A percentile compares a stretch with the other conserved stretches of the same genome.
Conservation (phyloP, 139 green algal genomes). For the Monoraphidium neglectum region DNA sequence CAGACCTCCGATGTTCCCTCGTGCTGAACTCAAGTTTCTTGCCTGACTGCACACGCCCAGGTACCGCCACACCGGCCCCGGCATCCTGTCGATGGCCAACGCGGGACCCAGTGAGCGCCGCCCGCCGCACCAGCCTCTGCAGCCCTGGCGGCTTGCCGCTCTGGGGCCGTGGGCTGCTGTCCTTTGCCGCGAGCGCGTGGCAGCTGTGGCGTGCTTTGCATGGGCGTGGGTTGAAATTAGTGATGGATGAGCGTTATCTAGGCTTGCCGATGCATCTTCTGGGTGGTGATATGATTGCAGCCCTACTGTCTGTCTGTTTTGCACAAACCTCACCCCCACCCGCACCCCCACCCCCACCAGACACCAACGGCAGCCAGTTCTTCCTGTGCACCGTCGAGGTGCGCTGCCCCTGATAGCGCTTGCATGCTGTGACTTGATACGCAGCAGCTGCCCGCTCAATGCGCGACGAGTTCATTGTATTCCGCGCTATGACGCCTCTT, state of each 20-base stretch:
- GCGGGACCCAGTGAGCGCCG: constrained; percentile 54
- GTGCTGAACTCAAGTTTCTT: background rate
- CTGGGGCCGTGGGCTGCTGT: no score
- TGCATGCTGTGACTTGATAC: no score
- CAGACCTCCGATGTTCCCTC: background rate
- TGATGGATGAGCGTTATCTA: no score
- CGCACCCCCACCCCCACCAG: constrained; percentile 16
- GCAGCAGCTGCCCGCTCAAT: no score
- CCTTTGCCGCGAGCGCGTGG: no score
- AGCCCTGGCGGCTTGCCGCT: no score
- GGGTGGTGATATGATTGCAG: background rate
- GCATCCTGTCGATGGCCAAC: constrained; percentile 63
- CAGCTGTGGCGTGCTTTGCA: no score
- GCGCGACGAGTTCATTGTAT: background rate
- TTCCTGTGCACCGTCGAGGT: constrained; percentile 3
- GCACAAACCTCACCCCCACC: background rate
- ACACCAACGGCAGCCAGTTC: constrained; percentile 51
- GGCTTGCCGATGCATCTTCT: background rate
- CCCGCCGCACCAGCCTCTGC: no score
- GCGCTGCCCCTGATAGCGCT: no score
- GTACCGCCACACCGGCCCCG: constrained; percentile 23
- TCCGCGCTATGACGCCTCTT: background rate
- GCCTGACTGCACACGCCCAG: background rate
- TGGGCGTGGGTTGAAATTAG: no score
- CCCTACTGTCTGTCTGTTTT: background rate